Evolutionary conservation across 1,139 yeast species (phyloP).

Genomic region (Geotrichum fermentans): DNA sequence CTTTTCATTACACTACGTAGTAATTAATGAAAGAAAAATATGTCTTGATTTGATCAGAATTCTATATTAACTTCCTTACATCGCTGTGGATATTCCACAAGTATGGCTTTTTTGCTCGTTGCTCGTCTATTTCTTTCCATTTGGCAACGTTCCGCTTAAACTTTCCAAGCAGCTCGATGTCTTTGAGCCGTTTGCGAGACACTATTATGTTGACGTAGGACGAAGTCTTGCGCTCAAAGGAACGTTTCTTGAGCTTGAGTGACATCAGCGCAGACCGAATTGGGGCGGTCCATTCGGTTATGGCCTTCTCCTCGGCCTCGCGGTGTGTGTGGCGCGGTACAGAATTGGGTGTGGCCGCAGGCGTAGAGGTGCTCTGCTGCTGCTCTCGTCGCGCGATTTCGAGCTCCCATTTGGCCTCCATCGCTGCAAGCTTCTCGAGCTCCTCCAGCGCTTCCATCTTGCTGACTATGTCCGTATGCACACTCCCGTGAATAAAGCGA

Average conservation of each 20-base stretch:
- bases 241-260: neutral
- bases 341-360: neutral
- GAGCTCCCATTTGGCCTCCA: conserved; percentile 17
- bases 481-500: conserved; percentile 8
- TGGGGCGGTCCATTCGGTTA: conserved; percentile 12
- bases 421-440: conserved; percentile 6
- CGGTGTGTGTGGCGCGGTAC: neutral
- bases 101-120: neutral
- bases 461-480: conserved; percentile 6
- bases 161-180: conserved; percentile 6
- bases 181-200: conserved; percentile 9
- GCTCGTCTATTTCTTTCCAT: conserved; percentile 8
- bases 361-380: neutral
- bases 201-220: conserved; percentile 5
- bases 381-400: neutral
- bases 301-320: neutral
- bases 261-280: neutral
- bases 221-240: conserved; percentile 4
- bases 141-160: conserved; percentile 3
- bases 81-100: conserved; percentile 4
- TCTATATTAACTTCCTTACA: conserved; percentile 1
- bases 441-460: conserved; percentile 11
- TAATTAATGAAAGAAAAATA: too few species aligned
- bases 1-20: too few species aligned
- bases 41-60: too few species aligned